Conservation (phyloP, 306 rosid species). For the Pueraria montana region DNA sequence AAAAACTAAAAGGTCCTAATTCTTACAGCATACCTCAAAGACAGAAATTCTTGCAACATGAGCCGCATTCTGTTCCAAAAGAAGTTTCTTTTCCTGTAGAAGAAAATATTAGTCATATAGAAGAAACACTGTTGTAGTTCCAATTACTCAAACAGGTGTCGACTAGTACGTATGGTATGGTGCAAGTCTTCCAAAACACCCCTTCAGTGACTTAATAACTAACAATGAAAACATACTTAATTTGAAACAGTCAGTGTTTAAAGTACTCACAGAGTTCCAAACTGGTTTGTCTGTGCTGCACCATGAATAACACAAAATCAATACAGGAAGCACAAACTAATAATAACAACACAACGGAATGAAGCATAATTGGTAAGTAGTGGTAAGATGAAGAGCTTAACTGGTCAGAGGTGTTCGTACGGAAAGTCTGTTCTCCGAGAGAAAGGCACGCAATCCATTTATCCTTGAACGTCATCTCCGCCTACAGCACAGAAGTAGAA, state of each 20-base stretch:
- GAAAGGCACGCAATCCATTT: constrained; percentile 95
- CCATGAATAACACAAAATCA: constrained; percentile 53
- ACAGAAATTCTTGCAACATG: constrained; percentile 87
- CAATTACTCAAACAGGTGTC: neutral
- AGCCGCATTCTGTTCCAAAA: constrained; percentile 85
- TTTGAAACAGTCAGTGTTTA: neutral
- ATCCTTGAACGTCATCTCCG: constrained; percentile 93
- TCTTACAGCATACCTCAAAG: constrained; percentile 72
- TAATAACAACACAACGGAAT: neutral
- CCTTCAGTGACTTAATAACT: neutral
- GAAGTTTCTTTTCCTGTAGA: constrained; percentile 86
- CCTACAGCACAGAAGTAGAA: constrained; percentile 53
- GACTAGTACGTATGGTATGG: neutral
- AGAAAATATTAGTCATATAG: constrained; percentile 35
- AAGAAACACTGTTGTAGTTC: neutral
- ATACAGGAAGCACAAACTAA: too few species aligned
- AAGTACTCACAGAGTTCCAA: constrained; percentile 93
- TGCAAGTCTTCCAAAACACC: constrained; percentile 4
- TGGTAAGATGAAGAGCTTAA: constrained; percentile 40
- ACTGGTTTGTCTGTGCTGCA: constrained; percentile 89
- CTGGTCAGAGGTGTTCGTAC: constrained; percentile 78
- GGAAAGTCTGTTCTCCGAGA: constrained; percentile 93
- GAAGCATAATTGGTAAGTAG: neutral
- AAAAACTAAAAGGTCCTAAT: constrained; percentile 34
- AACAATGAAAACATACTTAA: neutral